Evolutionary conservation across 306 rosid species (phyloP).

Genomic region (Trichosanthes truncata): DNA sequence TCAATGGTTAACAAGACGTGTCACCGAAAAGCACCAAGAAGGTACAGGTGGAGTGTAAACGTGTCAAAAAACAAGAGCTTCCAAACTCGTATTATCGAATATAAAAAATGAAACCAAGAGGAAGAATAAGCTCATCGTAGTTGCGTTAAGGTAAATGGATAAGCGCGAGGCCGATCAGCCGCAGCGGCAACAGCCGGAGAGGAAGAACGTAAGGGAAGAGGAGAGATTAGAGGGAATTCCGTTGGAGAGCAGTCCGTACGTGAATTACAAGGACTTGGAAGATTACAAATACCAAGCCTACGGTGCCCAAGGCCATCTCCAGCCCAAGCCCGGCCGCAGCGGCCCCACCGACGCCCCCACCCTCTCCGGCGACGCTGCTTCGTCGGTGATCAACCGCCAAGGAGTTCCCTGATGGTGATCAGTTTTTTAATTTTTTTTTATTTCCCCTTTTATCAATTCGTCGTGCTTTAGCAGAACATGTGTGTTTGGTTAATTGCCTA

Average conservation of each 20-base stretch:
- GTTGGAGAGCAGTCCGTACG: slow-evolving; percentile 58
- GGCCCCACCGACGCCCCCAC: slow-evolving; percentile 74
- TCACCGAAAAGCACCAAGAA: neutral
- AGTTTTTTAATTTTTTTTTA: neutral
- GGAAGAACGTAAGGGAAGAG: slow-evolving; percentile 5
- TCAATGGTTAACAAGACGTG: no score
- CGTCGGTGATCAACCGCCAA: slow-evolving; percentile 21
- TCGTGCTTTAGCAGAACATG: neutral
- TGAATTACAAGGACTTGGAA: slow-evolving; percentile 47
- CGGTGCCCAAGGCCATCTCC: slow-evolving; percentile 62
- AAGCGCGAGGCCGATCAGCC: neutral
- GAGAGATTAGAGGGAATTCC: slow-evolving; percentile 48
- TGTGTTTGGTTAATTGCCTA: neutral
- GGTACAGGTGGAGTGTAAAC: neutral
- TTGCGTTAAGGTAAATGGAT: neutral
- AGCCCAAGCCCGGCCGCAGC: slow-evolving; percentile 51
- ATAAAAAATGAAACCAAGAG: neutral
- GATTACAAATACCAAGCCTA: slow-evolving; percentile 71
- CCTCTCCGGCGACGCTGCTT: slow-evolving; percentile 36
- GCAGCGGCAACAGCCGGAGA: neutral
- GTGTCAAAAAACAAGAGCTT: neutral
- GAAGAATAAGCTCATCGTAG: neutral
- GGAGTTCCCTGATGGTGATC: slow-evolving; percentile 35
- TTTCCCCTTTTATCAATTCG: neutral
- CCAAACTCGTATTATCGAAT: neutral